Conservation (phyloP, 306 rosid genomes). For the Prunus campanulata region DNA sequence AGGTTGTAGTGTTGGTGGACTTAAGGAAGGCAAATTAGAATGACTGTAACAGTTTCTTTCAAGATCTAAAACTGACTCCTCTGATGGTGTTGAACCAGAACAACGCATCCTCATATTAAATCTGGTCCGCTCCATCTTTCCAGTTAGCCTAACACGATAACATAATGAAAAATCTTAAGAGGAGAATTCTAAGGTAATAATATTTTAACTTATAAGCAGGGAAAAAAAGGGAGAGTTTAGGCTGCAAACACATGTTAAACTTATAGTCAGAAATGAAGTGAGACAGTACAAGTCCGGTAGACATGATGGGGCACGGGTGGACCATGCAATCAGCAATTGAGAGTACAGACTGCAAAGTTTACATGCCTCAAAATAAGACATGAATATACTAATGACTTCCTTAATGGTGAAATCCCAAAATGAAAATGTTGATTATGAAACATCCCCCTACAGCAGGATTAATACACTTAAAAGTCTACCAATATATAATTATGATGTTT, state of each 20-base stretch:
- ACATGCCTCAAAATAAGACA: constrained; percentile 4
- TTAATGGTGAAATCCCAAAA: constrained; percentile 16
- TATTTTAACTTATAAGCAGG: background rate
- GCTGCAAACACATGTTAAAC: background rate
- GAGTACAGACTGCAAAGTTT: background rate
- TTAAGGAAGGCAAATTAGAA: constrained; percentile 85
- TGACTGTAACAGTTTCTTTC: constrained; percentile 87
- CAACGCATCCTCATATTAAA: constrained; percentile 56
- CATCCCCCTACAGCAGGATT: constrained; percentile 19
- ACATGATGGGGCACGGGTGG: background rate
- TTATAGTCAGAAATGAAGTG: background rate
- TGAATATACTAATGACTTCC: background rate
- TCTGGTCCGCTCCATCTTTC: constrained; percentile 69
- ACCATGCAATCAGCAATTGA: constrained; percentile 3
- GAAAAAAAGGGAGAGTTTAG: background rate
- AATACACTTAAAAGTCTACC: constrained; percentile 13
- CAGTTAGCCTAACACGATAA: constrained; percentile 32
- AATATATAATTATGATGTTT: constrained; percentile 35
- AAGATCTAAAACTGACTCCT: constrained; percentile 93
- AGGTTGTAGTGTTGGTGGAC: constrained; percentile 86
- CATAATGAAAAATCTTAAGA: background rate
- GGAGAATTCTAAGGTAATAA: background rate
- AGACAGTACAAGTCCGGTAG: background rate
- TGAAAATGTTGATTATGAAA: background rate
- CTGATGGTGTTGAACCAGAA: constrained; percentile 87